A percentile compares a stretch with the other conserved stretches of the same genome.
Conservation (phyloP, 169 alveolate species). For the Perkinsus marinus region DNA sequence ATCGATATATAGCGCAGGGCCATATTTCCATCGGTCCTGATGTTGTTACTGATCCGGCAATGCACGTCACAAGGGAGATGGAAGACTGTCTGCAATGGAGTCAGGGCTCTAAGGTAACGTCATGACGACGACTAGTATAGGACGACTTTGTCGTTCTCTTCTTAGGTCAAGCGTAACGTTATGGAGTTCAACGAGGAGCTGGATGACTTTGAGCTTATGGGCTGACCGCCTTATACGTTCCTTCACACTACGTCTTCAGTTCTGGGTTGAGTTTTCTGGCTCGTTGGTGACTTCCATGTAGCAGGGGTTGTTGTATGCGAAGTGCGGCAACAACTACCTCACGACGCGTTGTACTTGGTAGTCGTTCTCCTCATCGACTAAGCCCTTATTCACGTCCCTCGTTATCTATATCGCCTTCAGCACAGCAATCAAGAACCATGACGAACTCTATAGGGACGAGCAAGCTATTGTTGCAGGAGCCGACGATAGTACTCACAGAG, state of each 20-base stretch:
- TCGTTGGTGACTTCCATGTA: background rate
- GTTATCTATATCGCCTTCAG: no score
- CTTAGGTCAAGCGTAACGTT: slow-evolving; percentile 35
- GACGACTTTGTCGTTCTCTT: background rate
- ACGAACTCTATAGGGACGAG: no score
- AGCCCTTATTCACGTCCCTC: no score
- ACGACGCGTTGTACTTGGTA: background rate
- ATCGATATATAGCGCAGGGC: slow-evolving; percentile 12
- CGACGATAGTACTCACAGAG: no score
- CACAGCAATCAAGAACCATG: no score
- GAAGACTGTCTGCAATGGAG: slow-evolving; percentile 97
- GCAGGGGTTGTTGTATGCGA: background rate
- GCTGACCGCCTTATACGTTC: background rate
- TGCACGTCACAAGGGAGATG: slow-evolving; percentile 80
- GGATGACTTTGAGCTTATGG: slow-evolving; percentile 72
- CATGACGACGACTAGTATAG: background rate
- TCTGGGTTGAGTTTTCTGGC: background rate
- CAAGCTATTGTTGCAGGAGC: no score
- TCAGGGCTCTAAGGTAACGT: slow-evolving; percentile 73
- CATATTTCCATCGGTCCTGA: slow-evolving; percentile 78
- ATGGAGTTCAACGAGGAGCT: slow-evolving; percentile 60
- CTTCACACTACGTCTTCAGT: background rate
- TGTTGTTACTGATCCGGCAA: slow-evolving; percentile 84
- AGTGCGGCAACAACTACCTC: background rate
- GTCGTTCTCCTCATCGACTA: no score